phyloP scores from a whole-genome alignment of 371 early-diverging fungal species.

The Rhizomucor miehei region DNA sequence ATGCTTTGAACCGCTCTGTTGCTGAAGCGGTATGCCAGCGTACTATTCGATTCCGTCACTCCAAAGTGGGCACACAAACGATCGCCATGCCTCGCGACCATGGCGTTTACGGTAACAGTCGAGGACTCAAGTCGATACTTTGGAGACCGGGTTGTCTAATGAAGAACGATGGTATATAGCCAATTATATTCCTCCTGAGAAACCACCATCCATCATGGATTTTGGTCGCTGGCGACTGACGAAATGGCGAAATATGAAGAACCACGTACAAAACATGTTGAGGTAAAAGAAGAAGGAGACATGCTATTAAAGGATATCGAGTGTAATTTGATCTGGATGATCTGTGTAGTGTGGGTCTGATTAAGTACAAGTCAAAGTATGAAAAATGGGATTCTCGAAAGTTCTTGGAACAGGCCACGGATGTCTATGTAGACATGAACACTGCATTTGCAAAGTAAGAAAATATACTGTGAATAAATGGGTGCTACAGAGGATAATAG shows the following conservation, averaged over 20 bases:
- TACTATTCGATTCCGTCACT: too few species aligned
- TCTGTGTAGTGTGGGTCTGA: constrained; percentile 42
- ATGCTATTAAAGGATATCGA: not conserved
- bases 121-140: not conserved
- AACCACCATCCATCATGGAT: constrained; percentile 42
- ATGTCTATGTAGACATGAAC: constrained; percentile 69
- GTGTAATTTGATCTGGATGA: not conserved
- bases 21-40: too few species aligned
- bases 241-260: constrained; percentile 50
- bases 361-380: constrained; percentile 49
- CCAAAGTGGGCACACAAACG: too few species aligned
- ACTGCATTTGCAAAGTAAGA: constrained; percentile 64
- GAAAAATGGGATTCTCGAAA: constrained; percentile 51
- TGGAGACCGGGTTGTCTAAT: not conserved
- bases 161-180: constrained; percentile 17
- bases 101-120: constrained; percentile 45
- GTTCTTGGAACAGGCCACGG: constrained; percentile 57
- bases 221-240: constrained; percentile 46
- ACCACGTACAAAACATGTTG: constrained; percentile 45
- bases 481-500: not conserved
- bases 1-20: not conserved
- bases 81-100: constrained; percentile 36
- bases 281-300: constrained; percentile 22
- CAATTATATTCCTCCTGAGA: constrained; percentile 49
- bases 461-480: not conserved